These are phyloP conservation scores for Aspergillus ibericus DNA, from an alignment of 2,329 filamentous ascomycete species.

Conservation along the genomic window DNA sequence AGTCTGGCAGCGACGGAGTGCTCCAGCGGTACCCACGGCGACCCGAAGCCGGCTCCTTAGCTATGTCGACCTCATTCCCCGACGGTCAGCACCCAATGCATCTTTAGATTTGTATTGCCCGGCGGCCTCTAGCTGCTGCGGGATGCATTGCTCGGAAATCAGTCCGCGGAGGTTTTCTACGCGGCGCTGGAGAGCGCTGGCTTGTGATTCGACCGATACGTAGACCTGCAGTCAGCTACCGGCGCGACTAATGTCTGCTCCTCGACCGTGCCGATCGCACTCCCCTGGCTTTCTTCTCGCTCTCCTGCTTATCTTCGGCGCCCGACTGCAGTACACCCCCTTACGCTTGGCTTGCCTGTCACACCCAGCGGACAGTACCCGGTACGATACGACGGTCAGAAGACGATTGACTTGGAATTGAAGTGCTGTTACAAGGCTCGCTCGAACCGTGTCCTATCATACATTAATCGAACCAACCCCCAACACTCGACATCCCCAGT, in stretches of 20 bases:
- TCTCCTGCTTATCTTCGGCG: background rate
- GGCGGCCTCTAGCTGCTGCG: background rate
- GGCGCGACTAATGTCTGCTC: background rate
- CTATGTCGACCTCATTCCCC: background rate
- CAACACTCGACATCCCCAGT: constrained; percentile 34
- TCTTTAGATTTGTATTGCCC: background rate
- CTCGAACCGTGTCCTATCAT: constrained; percentile 44
- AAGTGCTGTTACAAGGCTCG: constrained; percentile 41
- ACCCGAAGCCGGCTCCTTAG: background rate
- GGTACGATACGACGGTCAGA: background rate
- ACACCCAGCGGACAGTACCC: background rate
- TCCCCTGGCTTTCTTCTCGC: background rate
- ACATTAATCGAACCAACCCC: constrained; percentile 34
- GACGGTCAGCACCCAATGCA: background rate
- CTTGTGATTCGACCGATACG: background rate
- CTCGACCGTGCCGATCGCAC: background rate
- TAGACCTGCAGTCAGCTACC: background rate
- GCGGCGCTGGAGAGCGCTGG: background rate
- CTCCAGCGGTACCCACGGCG: background rate
- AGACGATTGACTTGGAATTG: constrained; percentile 18
- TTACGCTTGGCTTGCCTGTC: background rate
- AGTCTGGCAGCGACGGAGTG: background rate
- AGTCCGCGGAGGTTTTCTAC: background rate
- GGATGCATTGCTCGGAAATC: background rate
- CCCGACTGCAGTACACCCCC: background rate